These are phyloP conservation scores for Pythium aphanidermatum DNA, from an alignment of 352 stramenopile species.

Conservation along the genomic window DNA sequence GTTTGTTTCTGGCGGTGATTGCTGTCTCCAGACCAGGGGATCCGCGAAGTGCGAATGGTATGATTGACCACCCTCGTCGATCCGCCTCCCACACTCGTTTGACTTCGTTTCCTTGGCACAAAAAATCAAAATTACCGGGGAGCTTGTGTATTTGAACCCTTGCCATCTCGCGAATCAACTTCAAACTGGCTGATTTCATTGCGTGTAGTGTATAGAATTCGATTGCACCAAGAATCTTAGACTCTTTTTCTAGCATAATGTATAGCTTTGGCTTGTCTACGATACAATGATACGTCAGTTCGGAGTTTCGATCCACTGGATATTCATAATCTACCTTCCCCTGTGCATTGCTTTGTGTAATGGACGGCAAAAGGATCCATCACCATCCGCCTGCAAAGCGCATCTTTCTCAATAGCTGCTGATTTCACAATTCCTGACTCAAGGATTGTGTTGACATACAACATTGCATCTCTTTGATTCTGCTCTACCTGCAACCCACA, in stretches of 20 bases:
- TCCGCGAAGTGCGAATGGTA: constrained; percentile 51
- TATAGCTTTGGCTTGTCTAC: constrained; percentile 60
- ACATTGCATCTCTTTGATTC: constrained; percentile 29
- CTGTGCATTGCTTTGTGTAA: constrained; percentile 60
- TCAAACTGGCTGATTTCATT: constrained; percentile 44
- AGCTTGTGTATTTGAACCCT: constrained; percentile 27
- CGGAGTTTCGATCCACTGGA: background rate
- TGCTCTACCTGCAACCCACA: constrained; percentile 22
- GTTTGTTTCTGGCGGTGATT: constrained; percentile 32
- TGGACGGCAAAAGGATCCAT: constrained; percentile 43
- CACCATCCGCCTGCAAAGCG: constrained; percentile 48
- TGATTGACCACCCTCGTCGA: constrained; percentile 43
- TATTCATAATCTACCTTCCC: constrained; percentile 22
- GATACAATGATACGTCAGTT: background rate
- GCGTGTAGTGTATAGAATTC: constrained; percentile 49
- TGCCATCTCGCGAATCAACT: constrained; percentile 45
- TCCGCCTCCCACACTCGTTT: constrained; percentile 50
- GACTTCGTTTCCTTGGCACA: constrained; percentile 45
- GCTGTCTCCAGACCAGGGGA: constrained; percentile 38
- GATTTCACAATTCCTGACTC: constrained; percentile 22
- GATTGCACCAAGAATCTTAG: constrained; percentile 45
- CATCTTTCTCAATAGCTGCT: constrained; percentile 25
- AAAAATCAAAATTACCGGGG: constrained; percentile 41
- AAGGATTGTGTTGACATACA: constrained; percentile 36
- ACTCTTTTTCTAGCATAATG: constrained; percentile 55